Base-by-base conservation (phyloP, 2,329 filamentous ascomycete genomes). In the Sclerotinia nivalis region DNA sequence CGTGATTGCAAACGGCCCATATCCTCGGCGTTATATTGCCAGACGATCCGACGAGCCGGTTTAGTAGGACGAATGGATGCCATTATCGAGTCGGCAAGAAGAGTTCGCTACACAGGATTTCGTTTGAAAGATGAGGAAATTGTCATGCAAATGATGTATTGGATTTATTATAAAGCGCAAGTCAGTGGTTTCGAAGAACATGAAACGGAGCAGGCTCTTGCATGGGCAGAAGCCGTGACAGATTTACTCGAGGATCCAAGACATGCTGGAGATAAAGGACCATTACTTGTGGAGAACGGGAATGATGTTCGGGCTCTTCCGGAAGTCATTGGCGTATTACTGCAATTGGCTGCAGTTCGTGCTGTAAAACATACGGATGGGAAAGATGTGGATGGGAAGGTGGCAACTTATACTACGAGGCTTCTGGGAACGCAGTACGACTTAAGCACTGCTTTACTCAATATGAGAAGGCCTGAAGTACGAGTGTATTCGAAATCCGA, bases 281-380 rank as follows among this genome's bases (percentile, higher is more conserved):
- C 15, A 40, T 40, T 65, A 6, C 47, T 28, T 52, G 31, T 15
- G n/a, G 34, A 25, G 47, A 22, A 15, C 6, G 61, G 73, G 34
- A 60, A 73, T 9, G 80, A 84, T 66, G 78, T 81, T 15, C 80
- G 81, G 72, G 75, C 74, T 59, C 77, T 78, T 68, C 81, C 82
- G 1, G 79, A 80, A 37, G 78, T 84, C 25, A 78, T 73, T 58
- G 83, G 79, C 31, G 75, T 80, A 3, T 71, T 84, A 25, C 76
- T 85, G 10, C 80, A 84, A 66, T 75, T 86, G 22, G 79, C 79
- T 71, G 82, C 83, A 37, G 79, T 81, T n/a, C 77, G 78, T 52
- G 80, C 82, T 4, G 50, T 80, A n/a, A 77, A 79, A 40, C 72
- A 81, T 47, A 72, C 75, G 28, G 78, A 73, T 5, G 80, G 80